Evolutionary conservation across 2,329 filamentous ascomycete genomes (phyloP).

Genomic region (Hirsutella rhossiliensis): DNA sequence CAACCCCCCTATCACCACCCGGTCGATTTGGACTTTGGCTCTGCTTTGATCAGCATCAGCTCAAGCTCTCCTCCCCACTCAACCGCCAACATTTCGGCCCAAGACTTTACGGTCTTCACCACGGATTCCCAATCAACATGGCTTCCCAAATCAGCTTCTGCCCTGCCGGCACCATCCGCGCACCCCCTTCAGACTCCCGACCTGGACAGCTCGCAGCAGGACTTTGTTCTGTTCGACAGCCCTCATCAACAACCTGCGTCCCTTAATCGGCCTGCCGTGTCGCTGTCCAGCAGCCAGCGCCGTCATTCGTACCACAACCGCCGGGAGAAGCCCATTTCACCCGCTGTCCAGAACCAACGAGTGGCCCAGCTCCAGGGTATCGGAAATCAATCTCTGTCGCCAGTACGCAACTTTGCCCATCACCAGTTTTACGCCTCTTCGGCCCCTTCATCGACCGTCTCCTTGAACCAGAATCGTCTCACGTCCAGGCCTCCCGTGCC

Average conservation of each 20-base stretch:
- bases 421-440: slow-evolving; percentile 58
- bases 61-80: slow-evolving; percentile 36
- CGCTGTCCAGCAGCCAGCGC: slow-evolving; percentile 27
- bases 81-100: slow-evolving; percentile 48
- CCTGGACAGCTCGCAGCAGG: slow-evolving; percentile 43
- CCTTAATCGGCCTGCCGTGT: slow-evolving; percentile 25
- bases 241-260: slow-evolving; percentile 23
- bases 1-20: slow-evolving; percentile 34
- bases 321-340: slow-evolving; percentile 24
- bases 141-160: slow-evolving; percentile 57
- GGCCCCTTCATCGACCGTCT: slow-evolving; percentile 46
- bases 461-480: slow-evolving; percentile 36
- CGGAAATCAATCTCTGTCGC: slow-evolving; percentile 41
- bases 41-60: slow-evolving; percentile 45
- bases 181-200: slow-evolving; percentile 38
- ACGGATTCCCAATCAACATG: slow-evolving; percentile 76
- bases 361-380: slow-evolving; percentile 46
- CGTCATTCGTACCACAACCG: slow-evolving; percentile 35
- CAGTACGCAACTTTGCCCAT: slow-evolving; percentile 44
- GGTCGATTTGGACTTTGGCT: slow-evolving; percentile 58
- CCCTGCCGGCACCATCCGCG: slow-evolving; percentile 51
- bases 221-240: slow-evolving; percentile 68
- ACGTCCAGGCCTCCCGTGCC: slow-evolving; percentile 53
- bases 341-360: slow-evolving; percentile 42
- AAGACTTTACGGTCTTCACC: slow-evolving; percentile 66